Percentiles rank a stretch among this genome's conserved stretches.
These are phyloP conservation scores for Alternaria sp. DNA, from an alignment of 2,329 filamentous ascomycete species.

Conservation along the genomic window DNA sequence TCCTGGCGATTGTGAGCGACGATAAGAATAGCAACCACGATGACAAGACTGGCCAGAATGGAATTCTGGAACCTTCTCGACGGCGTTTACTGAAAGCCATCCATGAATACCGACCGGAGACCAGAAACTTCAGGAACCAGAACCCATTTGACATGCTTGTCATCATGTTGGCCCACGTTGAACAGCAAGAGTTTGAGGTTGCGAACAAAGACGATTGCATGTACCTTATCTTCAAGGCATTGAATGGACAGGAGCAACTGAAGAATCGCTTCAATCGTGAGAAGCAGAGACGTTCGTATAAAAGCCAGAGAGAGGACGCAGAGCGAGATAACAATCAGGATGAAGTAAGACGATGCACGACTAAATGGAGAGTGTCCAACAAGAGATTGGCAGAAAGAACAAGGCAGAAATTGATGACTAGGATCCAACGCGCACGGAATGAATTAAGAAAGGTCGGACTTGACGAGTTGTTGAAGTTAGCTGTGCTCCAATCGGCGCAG, in stretches of 20 bases:
- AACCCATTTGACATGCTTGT: conserved; percentile 23
- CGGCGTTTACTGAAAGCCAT: conserved; percentile 23
- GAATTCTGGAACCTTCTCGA: conserved; percentile 13
- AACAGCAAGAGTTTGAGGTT: conserved; percentile 24
- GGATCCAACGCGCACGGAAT: conserved; percentile 18
- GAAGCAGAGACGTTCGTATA: neutral
- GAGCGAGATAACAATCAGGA: conserved; percentile 2
- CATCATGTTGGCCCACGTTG: conserved; percentile 29
- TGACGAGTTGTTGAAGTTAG: conserved; percentile 21
- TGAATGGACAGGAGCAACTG: conserved; percentile 17
- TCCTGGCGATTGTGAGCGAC: conserved; percentile 3
- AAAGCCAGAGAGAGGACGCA: conserved; percentile 17
- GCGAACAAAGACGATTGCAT: conserved; percentile 23
- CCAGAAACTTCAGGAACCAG: conserved; percentile 22
- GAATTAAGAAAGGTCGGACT: conserved; percentile 14
- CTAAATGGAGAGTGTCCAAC: neutral
- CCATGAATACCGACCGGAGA: conserved; percentile 31
- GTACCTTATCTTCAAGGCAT: conserved; percentile 19
- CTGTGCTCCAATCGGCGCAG: conserved; percentile 26
- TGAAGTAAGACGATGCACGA: neutral
- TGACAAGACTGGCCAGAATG: neutral
- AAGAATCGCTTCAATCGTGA: conserved; percentile 10
- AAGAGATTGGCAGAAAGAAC: conserved; percentile 10
- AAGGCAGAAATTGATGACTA: neutral
- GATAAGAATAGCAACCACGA: conserved; percentile 5